Evolutionary conservation across 768 basidiomycete species (phyloP).

Genomic region (Macrolepiota dolichaula): DNA sequence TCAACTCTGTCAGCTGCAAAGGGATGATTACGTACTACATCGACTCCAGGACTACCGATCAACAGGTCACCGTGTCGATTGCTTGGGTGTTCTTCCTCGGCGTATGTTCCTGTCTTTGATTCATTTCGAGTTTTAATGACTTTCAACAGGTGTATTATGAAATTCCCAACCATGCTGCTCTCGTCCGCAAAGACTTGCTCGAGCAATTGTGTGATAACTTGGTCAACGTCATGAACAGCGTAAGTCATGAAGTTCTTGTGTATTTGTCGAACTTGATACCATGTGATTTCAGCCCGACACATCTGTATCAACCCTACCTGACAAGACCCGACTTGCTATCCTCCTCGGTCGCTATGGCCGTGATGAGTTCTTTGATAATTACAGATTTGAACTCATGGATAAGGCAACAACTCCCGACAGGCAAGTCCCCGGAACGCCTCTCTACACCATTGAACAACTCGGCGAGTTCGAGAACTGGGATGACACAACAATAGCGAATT

Average conservation of each 20-base stretch:
- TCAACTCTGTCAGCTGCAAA: background rate
- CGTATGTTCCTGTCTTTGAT: background rate
- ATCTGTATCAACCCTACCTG: background rate
- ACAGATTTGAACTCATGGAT: background rate
- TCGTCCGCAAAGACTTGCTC: background rate
- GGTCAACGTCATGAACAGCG: background rate
- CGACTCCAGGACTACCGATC: background rate
- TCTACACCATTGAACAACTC: background rate
- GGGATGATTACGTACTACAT: background rate
- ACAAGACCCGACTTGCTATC: background rate
- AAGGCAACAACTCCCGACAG: background rate
- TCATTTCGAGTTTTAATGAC: background rate
- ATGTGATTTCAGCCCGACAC: background rate
- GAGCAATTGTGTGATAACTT: background rate
- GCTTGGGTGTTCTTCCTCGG: background rate
- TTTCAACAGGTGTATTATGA: background rate
- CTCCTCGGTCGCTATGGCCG: background rate
- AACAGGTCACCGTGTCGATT: background rate
- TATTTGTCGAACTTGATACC: background rate
- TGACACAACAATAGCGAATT: background rate
- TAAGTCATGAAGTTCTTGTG: background rate
- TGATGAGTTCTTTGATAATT: background rate
- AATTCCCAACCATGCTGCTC: background rate
- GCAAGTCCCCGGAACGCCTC: background rate
- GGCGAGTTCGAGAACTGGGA: background rate